Base-by-base conservation (phyloP, 2,329 filamentous ascomycete genomes). In the Xylariales sp. region DNA sequence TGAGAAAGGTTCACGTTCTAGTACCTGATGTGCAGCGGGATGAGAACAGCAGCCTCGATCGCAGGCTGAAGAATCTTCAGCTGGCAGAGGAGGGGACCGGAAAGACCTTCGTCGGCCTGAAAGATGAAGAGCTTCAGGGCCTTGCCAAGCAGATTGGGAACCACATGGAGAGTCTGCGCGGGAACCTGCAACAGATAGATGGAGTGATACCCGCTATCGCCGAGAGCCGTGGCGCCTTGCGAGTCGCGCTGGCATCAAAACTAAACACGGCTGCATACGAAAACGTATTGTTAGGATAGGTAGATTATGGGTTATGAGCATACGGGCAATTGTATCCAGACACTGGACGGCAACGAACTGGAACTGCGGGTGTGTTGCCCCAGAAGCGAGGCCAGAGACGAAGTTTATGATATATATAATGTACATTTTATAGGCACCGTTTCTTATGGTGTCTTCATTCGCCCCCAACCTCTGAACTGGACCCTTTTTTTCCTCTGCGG, bases 81-180 rank as follows among this genome's bases (percentile, higher is more conserved):
- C 34, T 44, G 3, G 44, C 38, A 19, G 45, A 50, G n/a, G 41
- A 47, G 16, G 39, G 27, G 13, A 34, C 34, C 10, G 50, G 48
- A 20, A 48, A 44, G 33, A 46, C 51, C 18, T 57, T 60, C 21
- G 31, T 46, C 5, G 42, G 40, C 20, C 40, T 56, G 3, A 38
- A 70, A 20, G 62, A 70, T 21, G 59, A 66, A 15, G 68, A 72
- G 30, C 50, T 77, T 13, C 48, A 63, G n/a, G 53, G 56, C 3
- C 50, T 76, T 4, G 67, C 65, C 0, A 53, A 63, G 13, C 73
- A 78, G 51, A 62, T 80, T 14, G 60, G 62, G 10, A 74, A 56
- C 37, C 76, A 80, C 45, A 70, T 78, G 59, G 72, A 78, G 42
- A 78, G 72, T 48, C 70, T 81, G 51, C 62, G 59, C 38, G 60